Evolutionary conservation across 306 rosid genomes (phyloP).

Genomic region (Vigna trinervia): DNA sequence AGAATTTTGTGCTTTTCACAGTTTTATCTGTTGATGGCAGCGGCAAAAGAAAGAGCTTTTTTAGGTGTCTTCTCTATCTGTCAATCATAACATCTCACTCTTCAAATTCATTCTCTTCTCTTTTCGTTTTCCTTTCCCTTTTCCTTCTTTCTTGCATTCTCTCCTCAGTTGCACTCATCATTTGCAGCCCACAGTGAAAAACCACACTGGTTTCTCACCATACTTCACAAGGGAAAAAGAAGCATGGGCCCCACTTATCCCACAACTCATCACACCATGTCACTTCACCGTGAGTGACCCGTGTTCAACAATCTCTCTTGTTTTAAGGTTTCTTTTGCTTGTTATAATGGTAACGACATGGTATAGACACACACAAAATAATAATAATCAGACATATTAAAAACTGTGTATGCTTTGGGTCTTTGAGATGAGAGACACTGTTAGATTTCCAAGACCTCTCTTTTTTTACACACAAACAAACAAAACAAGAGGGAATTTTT

Average conservation of each 20-base stretch:
- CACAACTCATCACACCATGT: slow-evolving; percentile 30
- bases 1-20: slow-evolving; percentile 40
- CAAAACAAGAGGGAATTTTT: not conserved
- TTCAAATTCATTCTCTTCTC: not conserved
- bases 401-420: not conserved
- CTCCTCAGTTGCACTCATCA: not conserved
- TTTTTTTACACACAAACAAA: slow-evolving; percentile 2
- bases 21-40: slow-evolving; percentile 12
- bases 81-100: slow-evolving; percentile 24
- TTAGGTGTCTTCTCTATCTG: slow-evolving; percentile 27
- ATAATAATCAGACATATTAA: slow-evolving; percentile 21
- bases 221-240: slow-evolving; percentile 16
- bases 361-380: slow-evolving; percentile 22
- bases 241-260: slow-evolving; percentile 31
- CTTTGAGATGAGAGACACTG: not conserved
- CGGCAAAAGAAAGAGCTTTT: slow-evolving; percentile 27
- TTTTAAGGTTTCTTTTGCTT: slow-evolving; percentile 46
- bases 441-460: slow-evolving; percentile 41
- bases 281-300: slow-evolving; percentile 36
- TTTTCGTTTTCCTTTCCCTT: not conserved
- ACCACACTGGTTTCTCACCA: slow-evolving; percentile 15
- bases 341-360: slow-evolving; percentile 11
- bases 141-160: slow-evolving; percentile 24
- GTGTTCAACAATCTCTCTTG: slow-evolving; percentile 36
- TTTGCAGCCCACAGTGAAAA: slow-evolving; percentile 26